These are phyloP conservation scores for Fusarium robinianum DNA, from an alignment of 2,329 filamentous ascomycete species.

Conservation along the genomic window DNA sequence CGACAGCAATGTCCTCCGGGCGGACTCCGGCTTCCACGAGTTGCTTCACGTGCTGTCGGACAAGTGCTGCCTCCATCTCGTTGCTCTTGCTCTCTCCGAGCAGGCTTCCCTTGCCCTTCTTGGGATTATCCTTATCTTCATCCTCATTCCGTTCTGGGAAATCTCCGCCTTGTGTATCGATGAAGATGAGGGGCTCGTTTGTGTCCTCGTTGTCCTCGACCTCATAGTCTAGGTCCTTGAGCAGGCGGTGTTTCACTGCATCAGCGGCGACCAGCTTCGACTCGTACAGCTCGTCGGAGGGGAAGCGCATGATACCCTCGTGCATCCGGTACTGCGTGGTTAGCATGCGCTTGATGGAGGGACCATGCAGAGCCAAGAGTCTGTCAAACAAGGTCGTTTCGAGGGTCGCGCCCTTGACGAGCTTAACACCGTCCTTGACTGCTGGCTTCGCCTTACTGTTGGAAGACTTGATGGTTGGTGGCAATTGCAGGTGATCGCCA, in stretches of 20 bases:
- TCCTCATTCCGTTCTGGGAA: conserved; percentile 84
- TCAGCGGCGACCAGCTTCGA: conserved; percentile 80
- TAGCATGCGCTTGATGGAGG: conserved; percentile 87
- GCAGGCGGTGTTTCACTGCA: conserved; percentile 71
- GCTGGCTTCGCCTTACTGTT: conserved; percentile 55
- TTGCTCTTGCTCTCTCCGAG: conserved; percentile 79
- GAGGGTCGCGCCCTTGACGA: conserved; percentile 63
- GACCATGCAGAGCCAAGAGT: conserved; percentile 78
- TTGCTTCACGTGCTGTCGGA: conserved; percentile 74
- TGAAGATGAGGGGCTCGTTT: conserved; percentile 84
- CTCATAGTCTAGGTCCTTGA: conserved; percentile 77
- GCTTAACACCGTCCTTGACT: conserved; percentile 42
- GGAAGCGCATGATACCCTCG: conserved; percentile 91
- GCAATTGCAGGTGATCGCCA: conserved; percentile 91
- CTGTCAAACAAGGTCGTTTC: conserved; percentile 95
- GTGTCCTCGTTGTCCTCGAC: conserved; percentile 86
- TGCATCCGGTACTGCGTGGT: conserved; percentile 99
- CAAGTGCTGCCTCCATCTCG: conserved; percentile 83
- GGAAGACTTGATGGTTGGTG: conserved; percentile 88
- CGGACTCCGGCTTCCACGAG: conserved; percentile 80
- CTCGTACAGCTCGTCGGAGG: conserved; percentile 86
- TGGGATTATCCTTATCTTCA: conserved; percentile 56
- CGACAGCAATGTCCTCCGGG: conserved; percentile 84
- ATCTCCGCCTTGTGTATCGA: conserved; percentile 93
- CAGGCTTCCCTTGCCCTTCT: conserved; percentile 52